A percentile compares a stretch with the other conserved stretches of the same genome.
phyloP scores from a whole-genome alignment of 768 basidiomycete species.

The Tulasnella sp. region DNA sequence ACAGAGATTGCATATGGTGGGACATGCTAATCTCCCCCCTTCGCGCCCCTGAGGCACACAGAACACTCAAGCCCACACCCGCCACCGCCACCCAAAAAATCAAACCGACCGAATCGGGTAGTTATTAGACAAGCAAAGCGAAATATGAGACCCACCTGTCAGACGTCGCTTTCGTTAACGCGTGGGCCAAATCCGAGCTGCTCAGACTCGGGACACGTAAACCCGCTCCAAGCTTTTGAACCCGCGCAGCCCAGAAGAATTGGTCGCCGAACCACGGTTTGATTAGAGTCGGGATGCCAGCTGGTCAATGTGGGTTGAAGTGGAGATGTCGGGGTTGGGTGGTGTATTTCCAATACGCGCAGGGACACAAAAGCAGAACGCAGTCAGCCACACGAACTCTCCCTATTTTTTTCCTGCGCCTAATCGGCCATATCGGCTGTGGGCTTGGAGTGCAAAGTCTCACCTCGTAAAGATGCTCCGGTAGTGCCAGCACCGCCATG shows the following conservation, averaged over 20 bases:
- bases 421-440: background rate
- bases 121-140: background rate
- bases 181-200: constrained; percentile 44
- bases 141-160: constrained; percentile 36
- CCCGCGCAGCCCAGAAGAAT: constrained; percentile 57
- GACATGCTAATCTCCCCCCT: no score
- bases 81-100: background rate
- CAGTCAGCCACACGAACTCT: background rate
- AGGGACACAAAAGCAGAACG: background rate
- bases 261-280: constrained; percentile 68
- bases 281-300: constrained; percentile 59
- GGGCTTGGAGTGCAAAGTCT: no score
- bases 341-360: background rate
- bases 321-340: background rate
- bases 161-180: constrained; percentile 48
- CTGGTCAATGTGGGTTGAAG: constrained; percentile 23
- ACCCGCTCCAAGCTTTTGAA: constrained; percentile 52
- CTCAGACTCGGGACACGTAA: constrained; percentile 43
- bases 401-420: no score
- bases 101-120: background rate
- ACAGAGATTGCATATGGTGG: no score
- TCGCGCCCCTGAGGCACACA: background rate
- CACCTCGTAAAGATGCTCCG: constrained; percentile 50
- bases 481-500: constrained; percentile 69
- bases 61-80: background rate